Conservation (phyloP, 495 filamentous ascomycete species). For the Penicillium maclennaniae region DNA sequence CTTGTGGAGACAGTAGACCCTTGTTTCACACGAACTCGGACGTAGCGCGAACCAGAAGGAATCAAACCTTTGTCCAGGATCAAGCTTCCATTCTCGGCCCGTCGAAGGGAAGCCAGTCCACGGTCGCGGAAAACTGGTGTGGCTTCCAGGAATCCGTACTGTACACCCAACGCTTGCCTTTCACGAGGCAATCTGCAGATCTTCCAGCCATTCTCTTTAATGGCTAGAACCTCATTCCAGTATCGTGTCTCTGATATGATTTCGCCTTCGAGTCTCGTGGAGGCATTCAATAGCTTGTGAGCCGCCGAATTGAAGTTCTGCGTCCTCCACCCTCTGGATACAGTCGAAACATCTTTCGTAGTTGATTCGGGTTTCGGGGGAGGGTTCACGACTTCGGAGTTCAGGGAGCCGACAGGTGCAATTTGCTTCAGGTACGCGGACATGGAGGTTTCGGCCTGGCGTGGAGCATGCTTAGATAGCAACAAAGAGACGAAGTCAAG, state of each 20-base stretch:
- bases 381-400: constrained; percentile 63
- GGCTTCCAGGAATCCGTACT: constrained; percentile 85
- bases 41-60: constrained; percentile 51
- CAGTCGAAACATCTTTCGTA: constrained; percentile 49
- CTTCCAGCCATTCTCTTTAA: constrained; percentile 82
- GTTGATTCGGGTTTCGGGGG: constrained; percentile 50
- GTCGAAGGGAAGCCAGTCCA: constrained; percentile 72
- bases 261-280: constrained; percentile 68
- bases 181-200: constrained; percentile 70
- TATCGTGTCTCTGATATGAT: constrained; percentile 76
- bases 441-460: constrained; percentile 63
- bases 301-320: constrained; percentile 71
- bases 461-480: constrained; percentile 69
- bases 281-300: constrained; percentile 68
- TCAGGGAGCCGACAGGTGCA: constrained; percentile 71
- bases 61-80: constrained; percentile 65
- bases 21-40: constrained; percentile 59
- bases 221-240: constrained; percentile 78
- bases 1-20: constrained; percentile 38
- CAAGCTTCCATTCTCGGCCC: constrained; percentile 69
- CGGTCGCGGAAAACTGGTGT: constrained; percentile 70
- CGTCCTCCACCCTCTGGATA: constrained; percentile 75
- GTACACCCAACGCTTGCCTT: constrained; percentile 71
- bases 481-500: constrained; percentile 85
- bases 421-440: constrained; percentile 62